phyloP scores from a whole-genome alignment of 2,329 filamentous ascomycete genomes.

The Penicillium sp. region DNA sequence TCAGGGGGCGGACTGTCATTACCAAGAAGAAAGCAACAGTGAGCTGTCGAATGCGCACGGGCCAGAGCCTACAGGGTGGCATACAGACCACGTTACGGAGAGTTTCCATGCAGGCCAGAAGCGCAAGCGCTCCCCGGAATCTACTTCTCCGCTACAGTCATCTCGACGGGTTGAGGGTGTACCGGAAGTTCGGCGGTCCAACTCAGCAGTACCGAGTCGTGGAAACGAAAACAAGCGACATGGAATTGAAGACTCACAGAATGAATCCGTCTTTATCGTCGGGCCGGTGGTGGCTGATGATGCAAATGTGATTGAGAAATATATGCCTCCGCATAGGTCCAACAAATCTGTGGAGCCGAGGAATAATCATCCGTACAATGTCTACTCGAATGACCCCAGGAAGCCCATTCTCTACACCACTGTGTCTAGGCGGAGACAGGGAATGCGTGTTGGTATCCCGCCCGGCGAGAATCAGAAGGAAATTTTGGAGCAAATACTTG shows the following conservation, averaged over 20 bases:
- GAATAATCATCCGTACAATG: conserved; percentile 54
- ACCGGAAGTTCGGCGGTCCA: conserved; percentile 30
- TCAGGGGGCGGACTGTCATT: conserved; percentile 62
- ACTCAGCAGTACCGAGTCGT: conserved; percentile 33
- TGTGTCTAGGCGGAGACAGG: conserved; percentile 56
- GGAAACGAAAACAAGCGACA: conserved; percentile 39
- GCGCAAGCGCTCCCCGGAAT: conserved; percentile 42
- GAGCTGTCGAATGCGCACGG: conserved; percentile 33
- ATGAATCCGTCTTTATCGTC: conserved; percentile 59
- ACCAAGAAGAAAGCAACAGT: conserved; percentile 48
- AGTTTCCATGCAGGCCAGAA: conserved; percentile 36
- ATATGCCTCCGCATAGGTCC: conserved; percentile 53
- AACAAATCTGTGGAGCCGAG: conserved; percentile 43
- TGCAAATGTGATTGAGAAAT: conserved; percentile 65
- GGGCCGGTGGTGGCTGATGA: conserved; percentile 65
- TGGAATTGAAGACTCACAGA: conserved; percentile 42
- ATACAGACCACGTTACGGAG: conserved; percentile 31
- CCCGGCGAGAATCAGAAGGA: conserved; percentile 57
- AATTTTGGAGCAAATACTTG: conserved; percentile 63
- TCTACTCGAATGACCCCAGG: conserved; percentile 54
- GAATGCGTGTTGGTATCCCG: conserved; percentile 48
- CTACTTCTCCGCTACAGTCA: conserved; percentile 29
- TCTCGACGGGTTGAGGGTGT: conserved; percentile 24
- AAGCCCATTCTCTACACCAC: conserved; percentile 54
- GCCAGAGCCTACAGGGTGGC: conserved; percentile 35